Base-by-base conservation (phyloP, 1,139 yeast species). In the Suhomyces coccinellae region DNA sequence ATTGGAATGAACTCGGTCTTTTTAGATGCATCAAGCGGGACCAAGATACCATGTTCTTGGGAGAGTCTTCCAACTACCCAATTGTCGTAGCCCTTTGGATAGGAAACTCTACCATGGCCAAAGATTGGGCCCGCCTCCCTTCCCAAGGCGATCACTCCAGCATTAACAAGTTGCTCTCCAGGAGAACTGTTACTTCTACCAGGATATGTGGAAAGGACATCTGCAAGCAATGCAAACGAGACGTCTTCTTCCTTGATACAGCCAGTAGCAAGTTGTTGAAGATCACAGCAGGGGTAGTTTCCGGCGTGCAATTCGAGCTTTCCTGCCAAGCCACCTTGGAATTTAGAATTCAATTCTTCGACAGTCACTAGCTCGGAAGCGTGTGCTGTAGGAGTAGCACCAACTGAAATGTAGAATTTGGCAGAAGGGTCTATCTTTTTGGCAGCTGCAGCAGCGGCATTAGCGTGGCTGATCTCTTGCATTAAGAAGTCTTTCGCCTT, bases 381-480 rank as follows among this genome's bases (percentile, higher is more conserved):
- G 55, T 84, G 89, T 1, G 87, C 83, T 0, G 95, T 87, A 36
- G 95, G 95, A 0, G 95, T 85, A 1, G 95, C 90, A 12, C 95
- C 95, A 12, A 85, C 87, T 1, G 85, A 81, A 31, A 79, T 65
- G 30, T 63, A 71, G 45, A 77, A 64, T 14, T 58, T 50, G 61
- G 54, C 62, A 24, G 36, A 51, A 1, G 71, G 61, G 39, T 57
- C 60, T 2, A 68, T 45, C 8, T 50, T 54, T 12, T 66, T 56
- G 3, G 78, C 75, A 27, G 63, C 54, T 26, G 59, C 59, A 6
- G 84, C 78, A 0, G 90, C 91, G 9, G 59, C 58, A 51, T 80
- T 74, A 4, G 82, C 87, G 26, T 79, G 77, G 2, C 57, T 59
- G 37, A 86, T 71, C 55, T 87, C 95, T 29, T 77, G 77, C 17